Conservation (phyloP, 106 monocot genomes). For the Dioscorea dumetorum region DNA sequence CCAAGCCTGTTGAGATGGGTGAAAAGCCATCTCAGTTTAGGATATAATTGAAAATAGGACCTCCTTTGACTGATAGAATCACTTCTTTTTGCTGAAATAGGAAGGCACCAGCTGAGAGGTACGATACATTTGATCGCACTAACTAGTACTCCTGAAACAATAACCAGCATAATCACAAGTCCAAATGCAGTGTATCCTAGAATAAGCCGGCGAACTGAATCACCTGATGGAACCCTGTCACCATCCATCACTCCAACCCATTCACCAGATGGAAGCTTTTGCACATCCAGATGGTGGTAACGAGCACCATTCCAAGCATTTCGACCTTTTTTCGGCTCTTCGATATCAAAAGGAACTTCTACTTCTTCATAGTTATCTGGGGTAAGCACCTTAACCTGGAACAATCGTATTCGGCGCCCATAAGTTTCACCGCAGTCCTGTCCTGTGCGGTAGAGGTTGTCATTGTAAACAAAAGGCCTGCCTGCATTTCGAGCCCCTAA, state of each 20-base stretch:
- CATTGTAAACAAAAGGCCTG: conserved; percentile 67
- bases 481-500: conserved; percentile 88
- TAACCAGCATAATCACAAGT: conserved; percentile 20
- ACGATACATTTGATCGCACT: conserved; percentile 46
- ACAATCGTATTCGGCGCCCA: conserved; percentile 54
- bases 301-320: conserved; percentile 87
- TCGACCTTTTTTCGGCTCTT: conserved; percentile 59
- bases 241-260: conserved; percentile 92
- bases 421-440: conserved; percentile 77
- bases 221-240: conserved; percentile 82
- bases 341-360: conserved; percentile 58
- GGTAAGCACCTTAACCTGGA: conserved; percentile 58
- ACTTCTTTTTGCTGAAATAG: conserved; percentile 34
- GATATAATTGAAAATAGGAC: conserved; percentile 8
- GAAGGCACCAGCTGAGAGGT: conserved; percentile 34
- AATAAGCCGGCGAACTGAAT: conserved; percentile 33
- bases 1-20: conserved; percentile 18
- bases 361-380: conserved; percentile 57
- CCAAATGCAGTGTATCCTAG: conserved; percentile 45
- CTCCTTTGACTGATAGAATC: conserved; percentile 9
- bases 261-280: conserved; percentile 47
- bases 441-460: conserved; percentile 58
- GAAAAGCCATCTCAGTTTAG: conserved; percentile 30
- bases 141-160: conserved; percentile 39
- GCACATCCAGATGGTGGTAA: conserved; percentile 81